phyloP scores from a whole-genome alignment of 495 filamentous ascomycete genomes.

The Hypoxylon lenormandii region DNA sequence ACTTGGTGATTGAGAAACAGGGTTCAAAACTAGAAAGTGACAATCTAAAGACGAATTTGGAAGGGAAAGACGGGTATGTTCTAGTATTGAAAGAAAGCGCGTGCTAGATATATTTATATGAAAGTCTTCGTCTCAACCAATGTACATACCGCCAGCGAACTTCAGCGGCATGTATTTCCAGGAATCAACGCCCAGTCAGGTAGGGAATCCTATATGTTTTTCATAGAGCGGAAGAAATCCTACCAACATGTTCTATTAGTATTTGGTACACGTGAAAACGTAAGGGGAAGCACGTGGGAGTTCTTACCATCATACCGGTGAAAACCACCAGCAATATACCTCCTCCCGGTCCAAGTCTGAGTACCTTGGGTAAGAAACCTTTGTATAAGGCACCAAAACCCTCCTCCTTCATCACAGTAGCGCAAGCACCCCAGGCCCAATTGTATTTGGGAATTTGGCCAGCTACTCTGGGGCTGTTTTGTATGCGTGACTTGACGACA shows the following conservation, averaged over 20 bases:
- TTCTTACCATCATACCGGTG: conserved; percentile 40
- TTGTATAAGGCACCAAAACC: conserved; percentile 94
- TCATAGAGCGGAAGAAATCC: conserved; percentile 47
- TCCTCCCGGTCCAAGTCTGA: conserved; percentile 86
- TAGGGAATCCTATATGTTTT: conserved; percentile 21
- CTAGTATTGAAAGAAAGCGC: conserved; percentile 5
- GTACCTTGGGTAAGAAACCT: conserved; percentile 95
- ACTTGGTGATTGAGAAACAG: background rate
- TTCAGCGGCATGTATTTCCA: background rate
- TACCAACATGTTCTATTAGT: conserved; percentile 2
- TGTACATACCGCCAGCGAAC: conserved; percentile 26
- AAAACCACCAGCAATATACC: conserved; percentile 51
- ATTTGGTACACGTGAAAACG: background rate
- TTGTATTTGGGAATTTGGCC: conserved; percentile 92
- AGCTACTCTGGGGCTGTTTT: conserved; percentile 85
- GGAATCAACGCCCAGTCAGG: background rate
- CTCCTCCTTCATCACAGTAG: conserved; percentile 89
- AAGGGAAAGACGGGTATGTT: background rate
- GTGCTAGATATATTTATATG: conserved; percentile 33
- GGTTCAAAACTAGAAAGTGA: background rate
- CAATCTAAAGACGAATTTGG: background rate
- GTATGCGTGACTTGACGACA: conserved; percentile 96
- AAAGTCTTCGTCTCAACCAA: conserved; percentile 25
- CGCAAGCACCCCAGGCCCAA: conserved; percentile 91
- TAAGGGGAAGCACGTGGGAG: background rate